Evolutionary conservation across 2,329 filamentous ascomycete genomes (phyloP), one percentile per base, ranked within the genome.

Genomic region (Penicillium sp.): DNA sequence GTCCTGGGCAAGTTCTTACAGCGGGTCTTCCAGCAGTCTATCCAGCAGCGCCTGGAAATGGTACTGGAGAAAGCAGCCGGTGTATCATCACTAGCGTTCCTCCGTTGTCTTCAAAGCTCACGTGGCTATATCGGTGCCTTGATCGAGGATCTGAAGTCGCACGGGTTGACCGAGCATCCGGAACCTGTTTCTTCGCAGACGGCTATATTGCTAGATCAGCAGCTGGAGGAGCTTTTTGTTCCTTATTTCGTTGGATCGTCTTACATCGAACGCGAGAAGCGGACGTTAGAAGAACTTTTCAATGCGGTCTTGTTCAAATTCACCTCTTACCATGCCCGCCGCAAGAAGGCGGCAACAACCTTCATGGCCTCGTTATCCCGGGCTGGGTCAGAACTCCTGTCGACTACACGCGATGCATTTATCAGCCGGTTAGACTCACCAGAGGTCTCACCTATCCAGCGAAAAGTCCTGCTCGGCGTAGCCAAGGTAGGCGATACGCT

Each of bases 221-320:
- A 84, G 58, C 70, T 84, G 21, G 82, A 84, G 54, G 81, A 84
- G 52, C 70, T 84, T 1, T 84, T 84, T 58, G 78, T 83, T 3
- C 81, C 81, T 0, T 84, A 84, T 62, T 82, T 84, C 56, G 75
- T 80, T 10, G 81, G 81, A 5, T 79, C 79, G 1, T 81, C 80
- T 10, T 84, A 84, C 58, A 82, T 83, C 55, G 81, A 84, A 62
- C 74, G 79, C 43, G 81, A 84, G 60, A 82, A 80, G 65, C 76
- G 76, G 54, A 83, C 79, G 51, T 69, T 93, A 43, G 87, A 90
- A 63, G 87, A 91, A 64, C 72, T 90, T 56, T 89, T 95, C 71
- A 91, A 88, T 48, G 95, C 93, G 0, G 73, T 98, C 47, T 79
- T 97, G 4, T 95, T 98, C 79, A 95, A 94, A 61, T 98, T 93